Base-by-base conservation (phyloP, 345 rosid genomes). In the Carallia brachiata region DNA sequence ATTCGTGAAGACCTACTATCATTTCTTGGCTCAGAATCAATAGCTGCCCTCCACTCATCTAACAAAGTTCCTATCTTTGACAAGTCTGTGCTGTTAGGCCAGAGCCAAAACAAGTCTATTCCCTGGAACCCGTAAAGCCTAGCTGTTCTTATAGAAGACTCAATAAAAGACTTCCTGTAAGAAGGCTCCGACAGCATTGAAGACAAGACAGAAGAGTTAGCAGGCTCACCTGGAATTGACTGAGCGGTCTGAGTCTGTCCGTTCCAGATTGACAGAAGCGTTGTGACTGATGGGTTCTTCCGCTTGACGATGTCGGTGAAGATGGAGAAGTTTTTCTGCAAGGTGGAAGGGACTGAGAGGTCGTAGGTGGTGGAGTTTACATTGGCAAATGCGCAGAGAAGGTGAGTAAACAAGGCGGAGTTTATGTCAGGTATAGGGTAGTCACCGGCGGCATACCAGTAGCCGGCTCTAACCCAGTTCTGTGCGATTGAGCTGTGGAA, bases 241-340 rank as follows among this genome's bases (percentile, higher is more conserved):
- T 31, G 37, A 48, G 31, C 53, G 12, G 70, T 55, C 32, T 68
- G 66, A 9, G 57, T 61, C 27, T 36, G 13, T 19, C 83, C 77
- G 17, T 69, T 70, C 82, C 75, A 75, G 66, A 84, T 61, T 1
- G 85, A 79, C 40, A 79, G 17, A 54, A 84, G 63, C 0, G 83
- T 62, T 17, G 64, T 31, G 19, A 84, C 58, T 19, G 75, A 58
- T 10, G 81, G 81, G 32, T 76, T 84, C 40, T 58, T 71, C 15
- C 62, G 75, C 27, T 61, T 76, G 61, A 84, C 79, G 59, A 58
- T 63, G 54, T 30, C 13, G 13, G 72, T 36, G 70, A 84, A 84
- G 67, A 16, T 50, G 6, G 84, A 76, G 55, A 78, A 76, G 56
- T 12, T 47, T 34, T 40, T 36, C n/a, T 70, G 30, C 36, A 4